Percentiles rank a stretch among this genome's conserved stretches.
These are phyloP conservation scores for Penicillium riverlandense DNA, from an alignment of 495 filamentous ascomycete species.

Conservation along the genomic window DNA sequence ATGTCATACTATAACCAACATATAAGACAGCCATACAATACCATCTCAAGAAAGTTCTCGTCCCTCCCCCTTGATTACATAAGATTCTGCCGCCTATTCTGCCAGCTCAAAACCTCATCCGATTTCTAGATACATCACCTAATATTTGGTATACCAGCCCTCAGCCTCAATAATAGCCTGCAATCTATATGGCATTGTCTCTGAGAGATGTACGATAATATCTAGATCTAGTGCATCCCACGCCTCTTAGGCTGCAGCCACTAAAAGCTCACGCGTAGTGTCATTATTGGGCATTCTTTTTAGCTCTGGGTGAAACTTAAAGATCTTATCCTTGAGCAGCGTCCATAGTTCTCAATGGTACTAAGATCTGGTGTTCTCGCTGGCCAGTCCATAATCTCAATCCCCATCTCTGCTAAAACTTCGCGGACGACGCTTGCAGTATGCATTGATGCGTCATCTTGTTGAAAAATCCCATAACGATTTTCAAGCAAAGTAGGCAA, in stretches of 20 bases:
- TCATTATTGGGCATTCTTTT: not conserved
- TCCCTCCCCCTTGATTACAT: too few relatives aligned
- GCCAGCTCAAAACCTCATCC: too few relatives aligned
- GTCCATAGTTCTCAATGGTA: slow-evolving; percentile 18
- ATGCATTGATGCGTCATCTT: slow-evolving; percentile 14
- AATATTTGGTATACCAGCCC: not conserved
- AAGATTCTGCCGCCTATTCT: too few relatives aligned
- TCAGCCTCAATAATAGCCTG: not conserved
- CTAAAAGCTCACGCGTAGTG: not conserved
- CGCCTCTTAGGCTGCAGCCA: not conserved
- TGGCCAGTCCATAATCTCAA: slow-evolving; percentile 10
- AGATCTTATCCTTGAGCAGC: slow-evolving; percentile 1
- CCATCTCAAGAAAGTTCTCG: too few relatives aligned
- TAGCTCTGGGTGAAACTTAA: not conserved
- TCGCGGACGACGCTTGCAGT: slow-evolving; percentile 5
- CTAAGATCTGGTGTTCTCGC: slow-evolving; percentile 15
- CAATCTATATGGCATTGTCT: not conserved
- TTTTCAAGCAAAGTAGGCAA: not conserved
- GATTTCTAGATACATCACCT: not conserved
- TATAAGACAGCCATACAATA: too few relatives aligned
- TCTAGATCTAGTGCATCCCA: not conserved
- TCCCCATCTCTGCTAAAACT: slow-evolving; percentile 2
- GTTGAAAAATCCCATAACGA: slow-evolving; percentile 5
- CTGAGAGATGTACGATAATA: not conserved
- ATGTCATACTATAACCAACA: too few relatives aligned